phyloP scores from a whole-genome alignment of 202 grass and related monocot genomes.

The Eragrostis tef region DNA sequence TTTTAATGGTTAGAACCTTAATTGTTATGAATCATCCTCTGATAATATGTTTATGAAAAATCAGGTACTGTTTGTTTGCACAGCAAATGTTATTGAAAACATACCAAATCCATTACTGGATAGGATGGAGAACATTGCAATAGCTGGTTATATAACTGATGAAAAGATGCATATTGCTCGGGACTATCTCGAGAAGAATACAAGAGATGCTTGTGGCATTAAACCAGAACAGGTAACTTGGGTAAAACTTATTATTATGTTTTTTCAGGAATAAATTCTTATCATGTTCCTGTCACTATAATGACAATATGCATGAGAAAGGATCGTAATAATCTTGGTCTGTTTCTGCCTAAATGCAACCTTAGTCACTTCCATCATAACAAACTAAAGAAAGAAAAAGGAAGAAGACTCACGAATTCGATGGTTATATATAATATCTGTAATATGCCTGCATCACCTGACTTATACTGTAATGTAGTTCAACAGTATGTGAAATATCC shows the following conservation, averaged over 20 bases:
- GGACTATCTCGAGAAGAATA: constrained; percentile 92
- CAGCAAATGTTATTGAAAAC: constrained; percentile 93
- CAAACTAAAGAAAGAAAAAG: not conserved
- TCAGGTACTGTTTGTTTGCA: constrained; percentile 99
- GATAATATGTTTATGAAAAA: constrained; percentile 53
- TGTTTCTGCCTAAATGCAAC: not conserved
- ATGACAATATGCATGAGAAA: not conserved
- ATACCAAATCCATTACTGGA: constrained; percentile 95
- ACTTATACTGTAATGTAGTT: constrained; percentile 21
- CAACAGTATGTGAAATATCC: constrained; percentile 16
- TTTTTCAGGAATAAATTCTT: not conserved
- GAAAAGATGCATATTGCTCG: constrained; percentile 97
- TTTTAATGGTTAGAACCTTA: constrained; percentile 8
- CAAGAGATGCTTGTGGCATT: constrained; percentile 86
- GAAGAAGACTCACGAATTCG: not conserved
- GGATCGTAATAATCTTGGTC: not conserved
- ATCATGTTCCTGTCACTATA: constrained; percentile 22
- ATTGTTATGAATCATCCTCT: constrained; percentile 39
- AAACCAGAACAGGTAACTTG: constrained; percentile 78
- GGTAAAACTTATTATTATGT: not conserved
- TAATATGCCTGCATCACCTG: not conserved
- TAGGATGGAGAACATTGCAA: constrained; percentile 96
- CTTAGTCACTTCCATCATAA: constrained; percentile 1
- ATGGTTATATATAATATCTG: constrained; percentile 1
- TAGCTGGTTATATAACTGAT: constrained; percentile 99